phyloP scores from a whole-genome alignment of 257 asterid species.

The Handroanthus guayacan region DNA sequence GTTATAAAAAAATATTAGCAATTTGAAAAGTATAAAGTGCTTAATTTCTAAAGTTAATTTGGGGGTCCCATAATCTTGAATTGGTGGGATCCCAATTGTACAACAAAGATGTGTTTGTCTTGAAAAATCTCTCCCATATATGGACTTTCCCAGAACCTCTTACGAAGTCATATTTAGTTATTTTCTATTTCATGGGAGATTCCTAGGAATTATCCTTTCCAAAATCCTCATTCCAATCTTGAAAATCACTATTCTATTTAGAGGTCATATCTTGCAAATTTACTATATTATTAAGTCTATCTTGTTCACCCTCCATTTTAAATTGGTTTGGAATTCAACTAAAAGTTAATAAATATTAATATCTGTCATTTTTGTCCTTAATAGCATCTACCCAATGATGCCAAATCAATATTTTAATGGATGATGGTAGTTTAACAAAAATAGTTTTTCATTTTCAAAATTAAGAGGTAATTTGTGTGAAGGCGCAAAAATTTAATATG shows the following conservation, averaged over 20 bases:
- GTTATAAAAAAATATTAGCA: too few relatives aligned
- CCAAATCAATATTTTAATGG: too few relatives aligned
- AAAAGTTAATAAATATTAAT: too few relatives aligned
- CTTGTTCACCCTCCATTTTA: not conserved
- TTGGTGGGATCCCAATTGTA: not conserved
- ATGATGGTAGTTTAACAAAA: too few relatives aligned
- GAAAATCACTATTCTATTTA: slow-evolving; percentile 21
- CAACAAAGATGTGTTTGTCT: not conserved
- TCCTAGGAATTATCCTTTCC: slow-evolving; percentile 54
- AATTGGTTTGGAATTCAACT: too few relatives aligned
- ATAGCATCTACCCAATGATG: too few relatives aligned
- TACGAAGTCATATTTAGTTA: slow-evolving; percentile 1
- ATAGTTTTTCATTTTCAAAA: too few relatives aligned
- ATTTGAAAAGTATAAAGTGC: too few relatives aligned
- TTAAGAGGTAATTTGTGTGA: not conserved
- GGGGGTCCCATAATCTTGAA: not conserved
- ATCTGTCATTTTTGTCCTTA: not conserved
- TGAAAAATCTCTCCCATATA: not conserved
- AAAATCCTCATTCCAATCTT: slow-evolving; percentile 30
- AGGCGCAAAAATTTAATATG: too few relatives aligned
- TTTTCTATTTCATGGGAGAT: slow-evolving; percentile 44
- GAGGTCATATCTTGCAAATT: slow-evolving; percentile 9
- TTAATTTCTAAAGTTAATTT: too few relatives aligned
- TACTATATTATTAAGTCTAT: not conserved
- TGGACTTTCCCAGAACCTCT: not conserved